phyloP scores from a whole-genome alignment of 2,329 filamentous ascomycete genomes.

The Chaetomium sp. region DNA sequence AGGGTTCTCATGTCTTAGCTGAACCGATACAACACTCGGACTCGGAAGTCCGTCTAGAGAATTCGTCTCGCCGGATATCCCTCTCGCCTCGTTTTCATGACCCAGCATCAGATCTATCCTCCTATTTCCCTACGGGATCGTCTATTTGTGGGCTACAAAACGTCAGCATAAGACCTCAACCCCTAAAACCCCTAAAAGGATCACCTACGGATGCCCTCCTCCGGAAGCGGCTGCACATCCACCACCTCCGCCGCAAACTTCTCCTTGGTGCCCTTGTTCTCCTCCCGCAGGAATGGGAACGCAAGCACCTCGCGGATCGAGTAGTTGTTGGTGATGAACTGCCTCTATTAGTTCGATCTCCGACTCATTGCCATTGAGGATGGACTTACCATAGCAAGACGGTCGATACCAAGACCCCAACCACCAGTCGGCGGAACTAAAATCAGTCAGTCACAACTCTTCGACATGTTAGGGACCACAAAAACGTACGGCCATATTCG shows the following conservation, averaged over 20 bases:
- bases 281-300: conserved; percentile 93
- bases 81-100: background rate
- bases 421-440: conserved; percentile 81
- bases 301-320: conserved; percentile 92
- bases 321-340: conserved; percentile 78
- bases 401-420: conserved; percentile 94
- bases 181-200: background rate
- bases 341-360: conserved; percentile 18
- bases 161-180: conserved; percentile 4
- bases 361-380: background rate
- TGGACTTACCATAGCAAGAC: conserved; percentile 32
- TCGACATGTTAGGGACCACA: background rate
- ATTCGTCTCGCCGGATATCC: background rate
- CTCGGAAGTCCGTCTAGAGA: too few species aligned
- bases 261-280: conserved; percentile 47
- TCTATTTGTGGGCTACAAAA: conserved; percentile 23
- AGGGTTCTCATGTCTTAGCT: too few species aligned
- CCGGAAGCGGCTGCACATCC: conserved; percentile 29
- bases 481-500: conserved; percentile 44
- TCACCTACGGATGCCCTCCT: conserved; percentile 32
- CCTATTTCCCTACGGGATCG: conserved; percentile 20
- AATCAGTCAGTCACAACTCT: conserved; percentile 29
- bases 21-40: too few species aligned
- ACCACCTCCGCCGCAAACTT: conserved; percentile 36
- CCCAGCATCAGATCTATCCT: background rate